phyloP scores from a whole-genome alignment of 768 basidiomycete genomes.

The Holtermannia corniformis region DNA sequence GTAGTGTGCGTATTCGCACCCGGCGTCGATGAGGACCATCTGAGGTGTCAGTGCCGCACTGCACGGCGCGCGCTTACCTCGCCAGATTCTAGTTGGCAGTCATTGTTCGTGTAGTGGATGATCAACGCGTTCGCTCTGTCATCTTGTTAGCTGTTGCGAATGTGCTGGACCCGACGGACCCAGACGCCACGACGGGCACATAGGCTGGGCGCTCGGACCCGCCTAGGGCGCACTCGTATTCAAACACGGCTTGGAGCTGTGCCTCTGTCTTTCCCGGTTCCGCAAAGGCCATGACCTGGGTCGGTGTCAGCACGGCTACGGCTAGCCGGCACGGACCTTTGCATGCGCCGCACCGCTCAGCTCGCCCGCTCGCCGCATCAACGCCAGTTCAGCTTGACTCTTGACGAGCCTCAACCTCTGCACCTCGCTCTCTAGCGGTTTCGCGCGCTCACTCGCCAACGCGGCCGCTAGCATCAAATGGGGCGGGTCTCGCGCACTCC shows the following conservation, averaged over 20 bases:
- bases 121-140: constrained; percentile 62
- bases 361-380: constrained; percentile 78
- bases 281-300: constrained; percentile 73
- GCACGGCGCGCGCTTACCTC: constrained; percentile 47
- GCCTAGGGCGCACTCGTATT: constrained; percentile 67
- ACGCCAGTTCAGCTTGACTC: constrained; percentile 60
- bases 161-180: constrained; percentile 31
- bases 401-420: constrained; percentile 68
- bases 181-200: constrained; percentile 93
- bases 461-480: constrained; percentile 35
- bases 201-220: constrained; percentile 89
- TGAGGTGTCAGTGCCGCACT: constrained; percentile 9
- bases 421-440: constrained; percentile 58
- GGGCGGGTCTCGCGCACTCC: constrained; percentile 23
- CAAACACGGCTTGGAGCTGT: constrained; percentile 69
- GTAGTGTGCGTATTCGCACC: constrained; percentile 84
- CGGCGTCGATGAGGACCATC: constrained; percentile 73
- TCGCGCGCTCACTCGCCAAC: constrained; percentile 46
- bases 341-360: constrained; percentile 79
- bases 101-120: constrained; percentile 91
- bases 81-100: constrained; percentile 58
- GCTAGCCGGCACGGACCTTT: constrained; percentile 55
- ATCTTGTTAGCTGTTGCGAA: background rate
- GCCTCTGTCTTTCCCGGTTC: constrained; percentile 53
- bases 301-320: too few relatives aligned